Percentiles rank a stretch among this genome's conserved stretches.
Conservation (phyloP, 192 early-diverging fungal genomes). For the Bifiguratus adelaidae region DNA sequence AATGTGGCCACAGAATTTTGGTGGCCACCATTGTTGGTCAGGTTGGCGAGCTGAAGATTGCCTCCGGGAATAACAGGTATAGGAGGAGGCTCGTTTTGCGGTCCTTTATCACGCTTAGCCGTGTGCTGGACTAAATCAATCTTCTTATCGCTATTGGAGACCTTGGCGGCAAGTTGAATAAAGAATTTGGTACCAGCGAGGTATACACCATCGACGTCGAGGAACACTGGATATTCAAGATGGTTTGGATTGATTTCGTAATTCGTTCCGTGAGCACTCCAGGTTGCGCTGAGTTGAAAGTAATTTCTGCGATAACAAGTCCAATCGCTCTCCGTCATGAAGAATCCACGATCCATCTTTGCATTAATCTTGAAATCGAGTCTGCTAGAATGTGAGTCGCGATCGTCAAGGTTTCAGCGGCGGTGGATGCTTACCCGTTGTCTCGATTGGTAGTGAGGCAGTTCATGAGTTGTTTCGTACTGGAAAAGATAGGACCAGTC, state of each 20-base stretch:
- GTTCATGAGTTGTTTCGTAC: too few species aligned
- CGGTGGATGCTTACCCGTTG: too few species aligned
- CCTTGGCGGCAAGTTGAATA: slow-evolving; percentile 50
- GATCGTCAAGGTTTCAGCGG: too few species aligned
- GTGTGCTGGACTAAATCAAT: slow-evolving; percentile 69
- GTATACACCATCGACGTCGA: slow-evolving; percentile 28
- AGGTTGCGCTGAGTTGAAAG: slow-evolving; percentile 58
- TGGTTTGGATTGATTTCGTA: slow-evolving; percentile 13
- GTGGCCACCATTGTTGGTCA: slow-evolving; percentile 19
- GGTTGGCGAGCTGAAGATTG: slow-evolving; percentile 17
- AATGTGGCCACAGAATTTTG: slow-evolving; percentile 57
- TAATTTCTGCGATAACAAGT: slow-evolving; percentile 87
- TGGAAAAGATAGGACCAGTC: too few species aligned
- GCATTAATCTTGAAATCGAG: slow-evolving; percentile 42
- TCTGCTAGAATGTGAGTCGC: too few species aligned
- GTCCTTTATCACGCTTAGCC: slow-evolving; percentile 79
- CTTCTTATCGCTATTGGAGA: slow-evolving; percentile 35
- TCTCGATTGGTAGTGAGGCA: too few species aligned
- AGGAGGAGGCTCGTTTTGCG: slow-evolving; percentile 46
- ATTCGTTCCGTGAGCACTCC: slow-evolving; percentile 23
- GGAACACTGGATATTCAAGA: slow-evolving; percentile 41
- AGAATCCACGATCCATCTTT: slow-evolving; percentile 73
- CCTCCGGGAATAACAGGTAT: slow-evolving; percentile 31
- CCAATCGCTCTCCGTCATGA: slow-evolving; percentile 65
- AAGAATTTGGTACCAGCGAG: slow-evolving; percentile 45